Evolutionary conservation across 495 filamentous ascomycete genomes (phyloP), one percentile per base, ranked within the genome.

Genomic region (Penicillium maclennaniae): DNA sequence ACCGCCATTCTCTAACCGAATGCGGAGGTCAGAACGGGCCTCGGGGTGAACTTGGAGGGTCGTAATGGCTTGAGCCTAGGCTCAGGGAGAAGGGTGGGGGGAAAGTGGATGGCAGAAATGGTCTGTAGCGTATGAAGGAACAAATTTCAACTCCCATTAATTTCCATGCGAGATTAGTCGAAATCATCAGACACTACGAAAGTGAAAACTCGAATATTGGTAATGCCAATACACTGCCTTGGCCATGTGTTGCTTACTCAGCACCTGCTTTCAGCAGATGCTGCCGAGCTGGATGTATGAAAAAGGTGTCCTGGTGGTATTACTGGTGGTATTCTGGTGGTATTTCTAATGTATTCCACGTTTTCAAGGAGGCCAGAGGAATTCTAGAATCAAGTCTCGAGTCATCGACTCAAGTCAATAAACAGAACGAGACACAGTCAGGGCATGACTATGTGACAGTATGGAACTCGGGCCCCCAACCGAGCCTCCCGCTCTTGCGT

Each of bases 401-500:
- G 31, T 34, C 31, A 34, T 34, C 8, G 31, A 34, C 31, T 34
- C 31, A 14, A 34, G 10, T 14, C 31, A 34, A 34, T 12, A 34
- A 34, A 34, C 31, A 34, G 15, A 14, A 14, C n/a, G n/a, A 9
- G 8, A 14, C 1, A 12, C 31, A 10, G 7, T 31, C 7, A 34
- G 2, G 31, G 31, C 31, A 12, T 14, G 14, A 4, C 31, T 34
- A 34, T 12, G 10, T 34, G 8, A 34, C 31, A 4, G 31, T 34
- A 4, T 34, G 14, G 10, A 34, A 4, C 31, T 10, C 31, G 27
- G 27, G 10, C 27, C 9, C 31, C 31, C 31, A 12, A 34, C 47
- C 47, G 26, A 14, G 43, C 19, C 42, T 25, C 44, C 45, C 45
- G 34, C 47, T 56, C 59, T 65, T 59, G 55, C 62, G 59, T 65